Base-by-base conservation (phyloP, 345 rosid genomes). In the Eucalyptus polybractea region DNA sequence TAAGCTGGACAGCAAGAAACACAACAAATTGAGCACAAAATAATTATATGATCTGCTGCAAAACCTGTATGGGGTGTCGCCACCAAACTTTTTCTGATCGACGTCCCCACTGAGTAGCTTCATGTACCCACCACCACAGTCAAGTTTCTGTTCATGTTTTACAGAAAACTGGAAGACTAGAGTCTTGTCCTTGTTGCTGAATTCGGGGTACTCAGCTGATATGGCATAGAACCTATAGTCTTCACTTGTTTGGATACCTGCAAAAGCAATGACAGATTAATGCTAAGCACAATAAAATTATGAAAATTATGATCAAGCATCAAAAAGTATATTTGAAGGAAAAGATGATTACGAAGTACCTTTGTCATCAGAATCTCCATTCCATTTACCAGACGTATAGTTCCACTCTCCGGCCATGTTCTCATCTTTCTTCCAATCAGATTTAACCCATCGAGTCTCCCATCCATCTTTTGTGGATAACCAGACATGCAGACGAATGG, bases 81-180 rank as follows among this genome's bases (percentile, higher is more conserved):
- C 99, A n/a, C 99, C 99, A 8, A 98, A 98, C 90, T 97, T 96
- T 92, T 96, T 96, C 92, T 98, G 99, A 94, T 98, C 99, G 91
- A 96, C 88, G 3, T 95, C 97, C 62, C 94, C 97, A 88, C 99
- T 98, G 76, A 98, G 95, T 92, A 98, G 92, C 96, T 98, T 98
- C 97, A 98, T 95, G 95, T 98, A 98, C 88, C 99, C 99, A 90
- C 99, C 99, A 91, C 99, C 99, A 92, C 99, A 98, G 91, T 98
- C 99, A 90, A 98, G 99, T 51, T 95, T 93, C 88, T 95, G 96
- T 88, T 95, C 95, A 89, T 92, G 91, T 92, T 91, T 94, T 49
- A 94, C 91, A 29, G 95, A 93, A 89, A 92, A 95, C 72, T 94
- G 95, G 89, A 95, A 89, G 65, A 95, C 95, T n/a, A 95, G 87